A percentile compares a stretch with the other conserved stretches of the same genome.
phyloP scores from a whole-genome alignment of 768 basidiomycete species.

The Termitomyces eurrhizus region DNA sequence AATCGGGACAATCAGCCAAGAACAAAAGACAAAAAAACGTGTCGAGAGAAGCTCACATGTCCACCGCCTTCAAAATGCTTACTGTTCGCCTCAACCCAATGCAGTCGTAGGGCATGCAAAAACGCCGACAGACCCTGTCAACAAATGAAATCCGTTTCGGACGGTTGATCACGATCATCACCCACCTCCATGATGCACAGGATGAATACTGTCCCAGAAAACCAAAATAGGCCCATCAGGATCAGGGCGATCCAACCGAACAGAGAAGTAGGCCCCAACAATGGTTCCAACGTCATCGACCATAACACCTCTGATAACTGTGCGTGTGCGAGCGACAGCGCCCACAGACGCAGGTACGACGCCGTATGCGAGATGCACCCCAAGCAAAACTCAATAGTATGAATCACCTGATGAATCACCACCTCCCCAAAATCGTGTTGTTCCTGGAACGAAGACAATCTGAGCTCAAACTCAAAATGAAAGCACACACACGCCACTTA shows the following conservation, averaged over 20 bases:
- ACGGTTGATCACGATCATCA: slow-evolving; percentile 18
- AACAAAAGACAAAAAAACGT: slow-evolving; percentile 14
- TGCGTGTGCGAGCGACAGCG: slow-evolving; percentile 95
- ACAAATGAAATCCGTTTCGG: slow-evolving; percentile 15
- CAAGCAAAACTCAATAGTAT: slow-evolving; percentile 98
- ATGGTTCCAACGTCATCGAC: slow-evolving; percentile 74
- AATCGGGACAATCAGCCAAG: slow-evolving; percentile 12
- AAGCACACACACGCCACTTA: slow-evolving; percentile 35
- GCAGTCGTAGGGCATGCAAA: slow-evolving; percentile 91
- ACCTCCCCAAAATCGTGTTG: slow-evolving; percentile 93
- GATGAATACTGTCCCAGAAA: slow-evolving; percentile 67
- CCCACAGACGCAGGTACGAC: slow-evolving; percentile 93
- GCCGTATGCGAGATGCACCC: slow-evolving; percentile 99
- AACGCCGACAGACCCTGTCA: slow-evolving; percentile 89
- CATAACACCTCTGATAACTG: slow-evolving; percentile 94
- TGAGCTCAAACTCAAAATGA: slow-evolving; percentile 1
- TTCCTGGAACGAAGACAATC: slow-evolving; percentile 39
- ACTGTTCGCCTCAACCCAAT: slow-evolving; percentile 98
- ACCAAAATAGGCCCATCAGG: slow-evolving; percentile 70
- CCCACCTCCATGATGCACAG: slow-evolving; percentile 95
- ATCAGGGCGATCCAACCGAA: slow-evolving; percentile 52
- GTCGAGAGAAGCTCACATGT: slow-evolving; percentile 48
- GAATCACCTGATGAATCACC: slow-evolving; percentile 95
- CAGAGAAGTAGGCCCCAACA: slow-evolving; percentile 60
- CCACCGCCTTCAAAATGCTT: slow-evolving; percentile 92